Evolutionary conservation across 1,284 basidiomycete genomes (phyloP), one percentile per base, ranked within the genome.

Genomic region (Ustilago lituana): DNA sequence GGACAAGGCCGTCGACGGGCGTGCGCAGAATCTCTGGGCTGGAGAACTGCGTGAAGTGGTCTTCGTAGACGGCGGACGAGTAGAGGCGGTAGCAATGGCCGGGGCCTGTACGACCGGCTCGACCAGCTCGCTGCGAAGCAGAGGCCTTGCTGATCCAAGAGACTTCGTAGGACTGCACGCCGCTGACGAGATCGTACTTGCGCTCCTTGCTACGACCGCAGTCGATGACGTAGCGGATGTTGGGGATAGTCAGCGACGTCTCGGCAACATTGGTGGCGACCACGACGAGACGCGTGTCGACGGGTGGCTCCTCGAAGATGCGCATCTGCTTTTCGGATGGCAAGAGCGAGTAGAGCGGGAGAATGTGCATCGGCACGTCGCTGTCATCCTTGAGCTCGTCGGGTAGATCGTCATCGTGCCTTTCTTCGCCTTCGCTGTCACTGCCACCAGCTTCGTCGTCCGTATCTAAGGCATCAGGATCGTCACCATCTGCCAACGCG

Each of bases 1-100:
- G 86, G 11, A 98, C 93, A 22, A 98, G 89, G 0, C 94, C 94
- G 77, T 98, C 96, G 75, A 98, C 95, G 0, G 96, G 95, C 85
- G 93, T 94, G 24, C 95, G 90, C 39, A 94, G 86, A 64, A 98
- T 96, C 83, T 99, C 96, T 2, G 96, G 95, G 60, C 89, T 85
- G 0, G 92, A 87, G 83, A 96, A 96, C 58, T 89, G 84, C 24
- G 90, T 88, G 80, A 98, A 96, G 83, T 95, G 89, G 77, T 95
- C 89, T 81, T 98, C 96, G 81, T 87, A 98, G 9, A 98, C 84
- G 0, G 89, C 88, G 60, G 87, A 87, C 10, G 86, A 88, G 82
- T 90, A 91, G 3, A 91, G 85, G 11, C 90, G 86, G 81, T 91
- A 91, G 82, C 89, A 90, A 80, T 91, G 90, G 14, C 90, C 90